A percentile compares a stretch with the other conserved stretches of the same genome.
These are phyloP conservation scores for Fonsecaea multimorphosa DNA, from an alignment of 2,329 filamentous ascomycete species.

Conservation along the genomic window DNA sequence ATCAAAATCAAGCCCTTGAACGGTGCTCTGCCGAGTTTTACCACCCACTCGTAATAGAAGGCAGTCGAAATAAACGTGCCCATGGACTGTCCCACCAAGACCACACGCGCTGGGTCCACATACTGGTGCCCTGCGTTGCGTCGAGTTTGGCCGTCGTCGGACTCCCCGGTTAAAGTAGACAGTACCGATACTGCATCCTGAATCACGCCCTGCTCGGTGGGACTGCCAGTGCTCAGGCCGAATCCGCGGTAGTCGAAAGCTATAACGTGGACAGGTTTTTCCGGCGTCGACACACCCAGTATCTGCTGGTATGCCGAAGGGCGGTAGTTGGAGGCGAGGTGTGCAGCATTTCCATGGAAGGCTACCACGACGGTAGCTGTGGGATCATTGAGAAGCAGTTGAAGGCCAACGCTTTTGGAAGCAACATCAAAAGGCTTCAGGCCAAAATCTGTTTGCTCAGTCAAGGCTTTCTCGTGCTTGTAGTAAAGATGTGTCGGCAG, in stretches of 20 bases:
- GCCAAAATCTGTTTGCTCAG: constrained; percentile 47
- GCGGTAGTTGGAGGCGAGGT: constrained; percentile 78
- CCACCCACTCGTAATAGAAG: constrained; percentile 56
- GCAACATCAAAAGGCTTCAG: constrained; percentile 48
- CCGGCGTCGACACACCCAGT: constrained; percentile 70
- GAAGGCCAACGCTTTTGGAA: constrained; percentile 56
- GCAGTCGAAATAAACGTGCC: constrained; percentile 84
- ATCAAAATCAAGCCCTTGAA: constrained; percentile 83
- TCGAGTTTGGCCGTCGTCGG: neutral
- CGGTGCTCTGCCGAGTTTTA: constrained; percentile 63
- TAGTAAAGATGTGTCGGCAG: constrained; percentile 78
- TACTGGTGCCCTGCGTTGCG: constrained; percentile 40
- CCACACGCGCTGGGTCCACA: constrained; percentile 73
- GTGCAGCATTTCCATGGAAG: constrained; percentile 76
- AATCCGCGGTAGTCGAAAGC: constrained; percentile 76
- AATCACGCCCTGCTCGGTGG: constrained; percentile 80
- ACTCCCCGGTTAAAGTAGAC: constrained; percentile 61
- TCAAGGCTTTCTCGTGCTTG: constrained; percentile 66
- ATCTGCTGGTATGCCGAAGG: constrained; percentile 79
- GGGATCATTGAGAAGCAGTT: constrained; percentile 57
- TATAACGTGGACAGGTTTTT: constrained; percentile 73
- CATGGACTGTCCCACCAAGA: constrained; percentile 83
- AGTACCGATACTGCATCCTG: constrained; percentile 76
- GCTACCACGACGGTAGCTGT: constrained; percentile 62
- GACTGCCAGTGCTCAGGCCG: constrained; percentile 69